Evolutionary conservation across 208 protist genomes (phyloP).

Genomic region (Leishmania gerbilli): DNA sequence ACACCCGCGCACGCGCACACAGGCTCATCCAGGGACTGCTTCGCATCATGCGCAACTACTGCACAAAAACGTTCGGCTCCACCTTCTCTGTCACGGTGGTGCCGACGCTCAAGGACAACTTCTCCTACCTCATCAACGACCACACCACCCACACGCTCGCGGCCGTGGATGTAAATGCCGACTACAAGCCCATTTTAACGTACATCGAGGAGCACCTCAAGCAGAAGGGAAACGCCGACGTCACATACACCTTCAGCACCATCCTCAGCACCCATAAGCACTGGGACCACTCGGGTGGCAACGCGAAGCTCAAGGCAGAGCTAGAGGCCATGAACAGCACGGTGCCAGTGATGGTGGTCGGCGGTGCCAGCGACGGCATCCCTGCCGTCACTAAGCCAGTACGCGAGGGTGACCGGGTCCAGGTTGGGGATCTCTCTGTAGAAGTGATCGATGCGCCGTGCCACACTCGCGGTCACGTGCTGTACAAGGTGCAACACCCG

Average conservation of each 20-base stretch:
- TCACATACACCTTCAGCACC: conserved; percentile 30
- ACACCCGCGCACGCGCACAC: not conserved
- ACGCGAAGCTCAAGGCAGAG: conserved; percentile 45
- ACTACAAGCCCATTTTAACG: conserved; percentile 62
- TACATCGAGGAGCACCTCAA: conserved; percentile 41
- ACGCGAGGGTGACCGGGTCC: conserved; percentile 57
- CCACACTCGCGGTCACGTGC: conserved; percentile 89
- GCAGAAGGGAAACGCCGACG: conserved; percentile 3
- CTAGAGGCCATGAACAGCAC: conserved; percentile 26
- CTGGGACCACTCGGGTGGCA: conserved; percentile 92
- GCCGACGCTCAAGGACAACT: conserved; percentile 92
- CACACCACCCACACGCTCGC: conserved; percentile 53
- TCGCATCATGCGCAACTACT: conserved; percentile 29
- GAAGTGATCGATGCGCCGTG: conserved; percentile 83
- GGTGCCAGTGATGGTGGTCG: conserved; percentile 52
- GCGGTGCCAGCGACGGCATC: conserved; percentile 75
- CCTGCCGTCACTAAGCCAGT: conserved; percentile 68
- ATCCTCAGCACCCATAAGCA: conserved; percentile 95
- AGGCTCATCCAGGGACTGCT: not conserved
- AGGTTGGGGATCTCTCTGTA: conserved; percentile 66
- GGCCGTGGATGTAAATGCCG: conserved; percentile 88
- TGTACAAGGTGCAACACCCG: conserved; percentile 57
- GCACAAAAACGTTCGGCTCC: conserved; percentile 58
- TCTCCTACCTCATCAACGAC: conserved; percentile 90
- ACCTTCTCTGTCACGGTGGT: conserved; percentile 80